Evolutionary conservation across 1,139 yeast species (phyloP).

Genomic region (Suhomyces maxii): DNA sequence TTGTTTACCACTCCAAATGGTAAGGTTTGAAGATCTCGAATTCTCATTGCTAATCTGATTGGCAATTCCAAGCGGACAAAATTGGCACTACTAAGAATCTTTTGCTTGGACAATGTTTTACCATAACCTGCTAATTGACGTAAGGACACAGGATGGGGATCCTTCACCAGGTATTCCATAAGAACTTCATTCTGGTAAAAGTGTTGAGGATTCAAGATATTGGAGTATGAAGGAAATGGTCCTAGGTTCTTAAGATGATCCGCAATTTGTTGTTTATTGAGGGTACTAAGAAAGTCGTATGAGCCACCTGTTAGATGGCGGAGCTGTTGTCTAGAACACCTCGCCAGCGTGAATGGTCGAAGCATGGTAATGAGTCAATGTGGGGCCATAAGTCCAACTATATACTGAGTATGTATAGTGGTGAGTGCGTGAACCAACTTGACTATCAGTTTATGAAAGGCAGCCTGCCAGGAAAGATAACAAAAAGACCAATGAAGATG

Average conservation of each 20-base stretch:
- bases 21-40: constrained; percentile 73
- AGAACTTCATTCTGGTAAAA: constrained; percentile 83
- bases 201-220: constrained; percentile 62
- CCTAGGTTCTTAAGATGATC: constrained; percentile 41
- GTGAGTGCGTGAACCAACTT: no score
- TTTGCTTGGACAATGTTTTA: constrained; percentile 72
- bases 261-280: constrained; percentile 42
- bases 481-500: no score
- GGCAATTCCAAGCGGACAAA: constrained; percentile 86
- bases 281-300: constrained; percentile 23
- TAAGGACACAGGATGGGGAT: constrained; percentile 87
- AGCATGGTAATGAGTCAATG: not conserved
- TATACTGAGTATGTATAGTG: no score
- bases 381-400: not conserved
- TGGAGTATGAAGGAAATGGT: constrained; percentile 47
- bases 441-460: no score
- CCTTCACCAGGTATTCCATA: constrained; percentile 59
- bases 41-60: constrained; percentile 75
- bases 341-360: not conserved
- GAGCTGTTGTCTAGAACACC: not conserved
- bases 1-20: constrained; percentile 87
- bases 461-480: no score
- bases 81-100: constrained; percentile 78
- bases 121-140: constrained; percentile 90
- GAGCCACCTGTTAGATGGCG: constrained; percentile 6